phyloP scores from a whole-genome alignment of 768 basidiomycete genomes.

The Lactarius evosmus region DNA sequence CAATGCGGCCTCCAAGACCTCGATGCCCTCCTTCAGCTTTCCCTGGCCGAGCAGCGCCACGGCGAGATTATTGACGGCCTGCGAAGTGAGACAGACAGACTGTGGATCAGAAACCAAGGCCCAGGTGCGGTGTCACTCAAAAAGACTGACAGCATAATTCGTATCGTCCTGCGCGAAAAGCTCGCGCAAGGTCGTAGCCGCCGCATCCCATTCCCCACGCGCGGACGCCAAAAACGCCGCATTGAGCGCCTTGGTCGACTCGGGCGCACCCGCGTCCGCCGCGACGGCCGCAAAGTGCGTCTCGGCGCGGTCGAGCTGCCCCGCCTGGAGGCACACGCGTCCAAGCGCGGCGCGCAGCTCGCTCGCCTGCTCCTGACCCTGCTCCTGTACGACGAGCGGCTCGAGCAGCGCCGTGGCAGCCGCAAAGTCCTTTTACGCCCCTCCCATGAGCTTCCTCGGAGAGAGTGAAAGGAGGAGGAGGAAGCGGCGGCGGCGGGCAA shows the following conservation, averaged over 20 bases:
- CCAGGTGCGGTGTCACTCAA: too few species aligned
- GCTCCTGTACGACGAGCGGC: conserved; percentile 50
- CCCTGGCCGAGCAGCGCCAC: conserved; percentile 72
- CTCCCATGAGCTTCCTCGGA: too few species aligned
- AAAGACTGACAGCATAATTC: conserved; percentile 8
- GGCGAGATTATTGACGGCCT: conserved; percentile 77
- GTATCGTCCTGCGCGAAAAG: conserved; percentile 46
- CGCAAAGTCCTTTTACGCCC: too few species aligned
- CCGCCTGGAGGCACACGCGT: conserved; percentile 71
- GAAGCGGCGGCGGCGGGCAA: background rate
- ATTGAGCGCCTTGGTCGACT: conserved; percentile 52
- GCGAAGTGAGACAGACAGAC: background rate
- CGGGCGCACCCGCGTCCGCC: conserved; percentile 42
- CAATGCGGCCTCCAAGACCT: conserved; percentile 61
- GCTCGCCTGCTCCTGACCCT: conserved; percentile 41
- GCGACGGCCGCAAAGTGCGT: conserved; percentile 55
- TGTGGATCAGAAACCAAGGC: too few species aligned
- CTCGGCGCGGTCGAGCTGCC: conserved; percentile 57
- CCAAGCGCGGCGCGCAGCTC: conserved; percentile 66
- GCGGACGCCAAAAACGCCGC: conserved; percentile 62
- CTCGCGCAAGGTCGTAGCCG: conserved; percentile 43
- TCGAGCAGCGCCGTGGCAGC: conserved; percentile 67
- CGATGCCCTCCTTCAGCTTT: conserved; percentile 71
- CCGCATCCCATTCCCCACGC: conserved; percentile 64
- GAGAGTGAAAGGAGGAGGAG: background rate